Conservation (phyloP, 768 basidiomycete genomes). For the Boletus rubescentipes region DNA sequence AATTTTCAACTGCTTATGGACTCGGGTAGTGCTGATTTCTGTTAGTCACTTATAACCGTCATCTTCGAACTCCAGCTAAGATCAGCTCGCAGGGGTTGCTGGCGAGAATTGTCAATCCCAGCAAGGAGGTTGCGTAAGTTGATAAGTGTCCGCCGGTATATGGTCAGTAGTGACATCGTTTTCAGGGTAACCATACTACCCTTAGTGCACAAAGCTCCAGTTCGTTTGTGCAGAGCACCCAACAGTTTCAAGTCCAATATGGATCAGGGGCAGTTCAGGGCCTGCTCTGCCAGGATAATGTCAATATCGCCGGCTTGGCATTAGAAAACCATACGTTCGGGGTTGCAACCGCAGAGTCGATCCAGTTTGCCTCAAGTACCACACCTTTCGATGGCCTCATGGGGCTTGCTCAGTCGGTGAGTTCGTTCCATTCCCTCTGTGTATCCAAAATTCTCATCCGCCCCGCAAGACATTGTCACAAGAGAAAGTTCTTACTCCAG, state of each 20-base stretch:
- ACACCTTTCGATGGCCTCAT: slow-evolving; percentile 71
- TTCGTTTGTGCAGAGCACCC: slow-evolving; percentile 53
- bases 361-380: slow-evolving; percentile 52
- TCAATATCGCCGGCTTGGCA: slow-evolving; percentile 60
- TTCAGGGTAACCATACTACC: slow-evolving; percentile 63
- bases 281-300: slow-evolving; percentile 57
- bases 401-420: slow-evolving; percentile 72
- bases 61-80: not conserved
- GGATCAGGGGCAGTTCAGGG: slow-evolving; percentile 72
- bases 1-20: slow-evolving; percentile 65
- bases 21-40: slow-evolving; percentile 67
- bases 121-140: slow-evolving; percentile 42
- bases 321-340: slow-evolving; percentile 67
- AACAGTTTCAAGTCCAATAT: slow-evolving; percentile 61
- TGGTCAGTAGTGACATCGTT: slow-evolving; percentile 20
- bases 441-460: not conserved
- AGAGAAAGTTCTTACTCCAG: slow-evolving; percentile 62
- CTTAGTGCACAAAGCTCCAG: slow-evolving; percentile 62
- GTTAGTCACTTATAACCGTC: slow-evolving; percentile 22
- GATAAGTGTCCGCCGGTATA: not conserved
- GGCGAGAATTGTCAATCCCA: slow-evolving; percentile 50
- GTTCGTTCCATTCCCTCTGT: slow-evolving; percentile 25
- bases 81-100: slow-evolving; percentile 43
- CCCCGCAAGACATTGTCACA: slow-evolving; percentile 54
- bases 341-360: slow-evolving; percentile 55